phyloP scores from a whole-genome alignment of 2,329 filamentous ascomycete genomes.

The Pseudogymnoascus sp. region DNA sequence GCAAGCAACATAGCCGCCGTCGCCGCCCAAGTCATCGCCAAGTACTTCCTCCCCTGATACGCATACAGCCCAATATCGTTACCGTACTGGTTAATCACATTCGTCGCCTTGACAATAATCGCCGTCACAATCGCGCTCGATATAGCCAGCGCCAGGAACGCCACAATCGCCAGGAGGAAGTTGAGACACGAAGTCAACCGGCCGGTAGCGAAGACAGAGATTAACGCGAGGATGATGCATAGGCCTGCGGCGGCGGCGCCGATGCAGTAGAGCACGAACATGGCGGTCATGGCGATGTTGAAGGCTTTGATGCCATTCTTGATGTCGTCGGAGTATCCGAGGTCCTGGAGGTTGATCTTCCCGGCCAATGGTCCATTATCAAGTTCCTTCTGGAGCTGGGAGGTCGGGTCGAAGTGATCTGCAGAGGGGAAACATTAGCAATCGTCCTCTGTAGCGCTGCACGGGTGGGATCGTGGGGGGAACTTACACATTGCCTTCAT shows the following conservation, averaged over 20 bases:
- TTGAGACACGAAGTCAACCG: slow-evolving; percentile 24
- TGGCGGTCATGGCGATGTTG: slow-evolving; percentile 40
- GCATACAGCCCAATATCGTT: slow-evolving; percentile 27
- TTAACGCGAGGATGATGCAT: slow-evolving; percentile 38
- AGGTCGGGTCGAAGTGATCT: slow-evolving; percentile 45
- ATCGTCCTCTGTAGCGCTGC: not conserved
- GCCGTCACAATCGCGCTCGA: slow-evolving; percentile 69
- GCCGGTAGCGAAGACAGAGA: slow-evolving; percentile 35
- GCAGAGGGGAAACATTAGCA: not conserved
- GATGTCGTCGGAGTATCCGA: slow-evolving; percentile 50
- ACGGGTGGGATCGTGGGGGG: not conserved
- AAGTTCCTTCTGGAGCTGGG: slow-evolving; percentile 41
- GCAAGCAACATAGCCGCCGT: slow-evolving; percentile 37
- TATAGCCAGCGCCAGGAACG: slow-evolving; percentile 54
- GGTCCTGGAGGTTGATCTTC: slow-evolving; percentile 39
- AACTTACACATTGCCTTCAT: slow-evolving; percentile 40
- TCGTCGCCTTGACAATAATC: slow-evolving; percentile 43
- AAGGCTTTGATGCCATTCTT: slow-evolving; percentile 44
- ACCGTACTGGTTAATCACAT: slow-evolving; percentile 36
- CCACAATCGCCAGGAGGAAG: not conserved
- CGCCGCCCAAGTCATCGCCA: slow-evolving; percentile 52
- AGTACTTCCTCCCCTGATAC: slow-evolving; percentile 43
- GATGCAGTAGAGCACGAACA: slow-evolving; percentile 52
- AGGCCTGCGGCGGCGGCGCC: slow-evolving; percentile 45
- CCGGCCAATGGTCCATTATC: slow-evolving; percentile 27